Base-by-base conservation (phyloP, 2,329 filamentous ascomycete genomes). In the Diaporthe citriasiana region DNA sequence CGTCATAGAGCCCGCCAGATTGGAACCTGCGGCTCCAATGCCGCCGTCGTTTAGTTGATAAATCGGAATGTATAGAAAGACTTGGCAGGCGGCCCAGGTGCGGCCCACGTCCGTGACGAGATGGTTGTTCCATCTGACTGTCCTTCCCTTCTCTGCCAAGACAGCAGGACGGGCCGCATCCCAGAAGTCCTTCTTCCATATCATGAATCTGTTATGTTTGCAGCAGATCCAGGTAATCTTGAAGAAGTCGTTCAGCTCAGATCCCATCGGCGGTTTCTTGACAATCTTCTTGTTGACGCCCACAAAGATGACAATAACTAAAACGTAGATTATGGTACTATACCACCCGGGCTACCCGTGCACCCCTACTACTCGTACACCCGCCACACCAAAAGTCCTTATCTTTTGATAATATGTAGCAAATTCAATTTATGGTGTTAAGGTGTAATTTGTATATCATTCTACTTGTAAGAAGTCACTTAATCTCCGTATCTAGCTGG, bases 51-150 rank as follows among this genome's bases (percentile, higher is more conserved):
- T 85, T 75, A 84, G 77, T 73, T 78, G 79, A 77, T 82, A 84
- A 7, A 85, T 78, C 7, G 84, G 84, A 42, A 85, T 81, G 76
- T 84, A 85, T 35, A 84, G 78, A 78, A 84, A 83, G 79, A 72
- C 82, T 73, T 82, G 79, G n/a, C 82, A 82, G 8, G 84, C 85
- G 35, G 82, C 77, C 78, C 83, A 82, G 0, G 84, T 85, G 79
- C 91, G 89, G 71, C 85, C 85, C 15, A 92, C 88, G 77, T 93
- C 91, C 78, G 90, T 89, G 63, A 94, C 91, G 85, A 91, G 92
- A 42, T 87, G 88, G 77, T 93, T 91, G 59, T 90, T 89, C 77
- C 92, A 93, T 15, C 84, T 86, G 84, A 92, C 92, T 81, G 84
- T 86, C 0, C 75, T 74, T 84, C 78, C 85, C 82, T 78, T 82